phyloP scores from a whole-genome alignment of 805 yeast species.

The Pichia heedii region DNA sequence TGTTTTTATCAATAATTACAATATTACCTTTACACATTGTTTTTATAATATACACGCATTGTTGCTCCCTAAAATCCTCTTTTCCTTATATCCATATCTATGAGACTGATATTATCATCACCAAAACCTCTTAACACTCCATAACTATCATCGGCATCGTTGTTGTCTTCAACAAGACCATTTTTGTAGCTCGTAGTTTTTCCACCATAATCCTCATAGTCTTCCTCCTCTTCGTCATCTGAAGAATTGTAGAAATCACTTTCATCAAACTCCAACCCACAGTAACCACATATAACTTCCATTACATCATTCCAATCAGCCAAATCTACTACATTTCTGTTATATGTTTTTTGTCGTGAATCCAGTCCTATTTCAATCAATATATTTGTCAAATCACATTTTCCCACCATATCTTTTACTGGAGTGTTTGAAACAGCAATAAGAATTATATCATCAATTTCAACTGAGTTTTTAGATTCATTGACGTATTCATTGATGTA shows the following conservation, averaged over 20 bases:
- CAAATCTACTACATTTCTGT: conserved; percentile 16
- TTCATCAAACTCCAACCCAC: conserved; percentile 29
- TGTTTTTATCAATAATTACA: too few relatives aligned
- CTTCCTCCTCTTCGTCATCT: conserved; percentile 9
- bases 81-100: neutral
- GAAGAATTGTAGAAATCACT: conserved; percentile 22
- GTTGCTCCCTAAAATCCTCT: neutral
- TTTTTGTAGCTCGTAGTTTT: too few relatives aligned
- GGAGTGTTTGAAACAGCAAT: conserved; percentile 22
- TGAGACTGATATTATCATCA: neutral
- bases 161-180: neutral
- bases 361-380: conserved; percentile 22
- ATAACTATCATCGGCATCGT: neutral
- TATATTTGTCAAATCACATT: conserved; percentile 17
- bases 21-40: too few relatives aligned
- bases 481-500: neutral
- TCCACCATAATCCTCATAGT: conserved; percentile 1
- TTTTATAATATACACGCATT: neutral
- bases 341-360: conserved; percentile 4
- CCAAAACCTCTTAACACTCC: neutral
- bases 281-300: conserved; percentile 26
- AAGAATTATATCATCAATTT: neutral
- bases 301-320: conserved; percentile 29
- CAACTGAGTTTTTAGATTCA: neutral
- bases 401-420: conserved; percentile 10